phyloP scores from a whole-genome alignment of 2,329 filamentous ascomycete species.

The Talaromyces piceae region DNA sequence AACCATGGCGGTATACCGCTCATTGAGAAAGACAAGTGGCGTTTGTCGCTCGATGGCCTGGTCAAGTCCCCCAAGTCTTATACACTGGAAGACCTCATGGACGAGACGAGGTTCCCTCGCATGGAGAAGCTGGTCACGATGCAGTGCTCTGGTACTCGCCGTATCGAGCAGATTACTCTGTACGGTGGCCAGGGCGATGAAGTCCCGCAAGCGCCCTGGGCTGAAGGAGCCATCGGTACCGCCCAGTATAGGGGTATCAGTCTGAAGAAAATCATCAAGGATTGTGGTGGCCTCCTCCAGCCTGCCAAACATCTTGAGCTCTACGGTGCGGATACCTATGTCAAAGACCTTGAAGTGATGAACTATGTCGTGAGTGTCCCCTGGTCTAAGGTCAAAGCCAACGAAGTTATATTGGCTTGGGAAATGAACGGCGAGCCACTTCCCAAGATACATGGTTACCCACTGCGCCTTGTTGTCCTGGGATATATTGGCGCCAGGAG shows the following conservation, averaged over 20 bases:
- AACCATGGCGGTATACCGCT: slow-evolving; percentile 66
- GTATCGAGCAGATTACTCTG: slow-evolving; percentile 59
- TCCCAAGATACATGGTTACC: slow-evolving; percentile 59
- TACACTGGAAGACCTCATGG: slow-evolving; percentile 52
- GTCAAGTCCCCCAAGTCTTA: slow-evolving; percentile 53
- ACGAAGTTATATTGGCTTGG: slow-evolving; percentile 62
- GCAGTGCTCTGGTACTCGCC: slow-evolving; percentile 62
- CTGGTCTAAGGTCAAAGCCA: slow-evolving; percentile 57
- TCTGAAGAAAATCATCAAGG: slow-evolving; percentile 62
- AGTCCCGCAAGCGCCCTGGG: slow-evolving; percentile 46
- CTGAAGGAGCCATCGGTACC: slow-evolving; percentile 61
- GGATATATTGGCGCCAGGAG: slow-evolving; percentile 62
- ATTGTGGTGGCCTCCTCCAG: slow-evolving; percentile 55
- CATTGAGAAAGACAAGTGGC: slow-evolving; percentile 51
- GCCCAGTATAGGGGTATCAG: slow-evolving; percentile 57
- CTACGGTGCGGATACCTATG: slow-evolving; percentile 64
- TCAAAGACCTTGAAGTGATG: slow-evolving; percentile 57
- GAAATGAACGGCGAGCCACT: slow-evolving; percentile 63
- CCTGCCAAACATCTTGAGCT: slow-evolving; percentile 58
- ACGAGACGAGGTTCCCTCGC: slow-evolving; percentile 54
- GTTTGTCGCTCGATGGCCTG: slow-evolving; percentile 51
- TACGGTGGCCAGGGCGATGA: slow-evolving; percentile 64
- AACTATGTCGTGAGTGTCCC: slow-evolving; percentile 64
- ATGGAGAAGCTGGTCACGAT: slow-evolving; percentile 54
- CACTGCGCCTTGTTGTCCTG: slow-evolving; percentile 55